phyloP scores from a whole-genome alignment of 2,329 filamentous ascomycete genomes.

The Aspergillus ochraceus region DNA sequence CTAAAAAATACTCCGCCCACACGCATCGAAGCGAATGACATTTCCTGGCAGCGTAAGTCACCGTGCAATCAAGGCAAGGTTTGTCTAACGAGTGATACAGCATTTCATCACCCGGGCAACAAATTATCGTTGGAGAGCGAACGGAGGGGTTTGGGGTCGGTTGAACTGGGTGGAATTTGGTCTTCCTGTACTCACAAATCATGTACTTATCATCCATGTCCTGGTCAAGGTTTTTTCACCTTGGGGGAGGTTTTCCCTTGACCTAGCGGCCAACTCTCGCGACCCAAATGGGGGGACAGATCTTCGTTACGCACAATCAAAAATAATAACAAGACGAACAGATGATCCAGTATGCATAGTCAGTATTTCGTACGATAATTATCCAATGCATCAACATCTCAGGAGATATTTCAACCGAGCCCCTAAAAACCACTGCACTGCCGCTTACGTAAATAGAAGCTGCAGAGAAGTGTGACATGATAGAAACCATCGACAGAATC shows the following conservation, averaged over 20 bases:
- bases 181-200: not conserved
- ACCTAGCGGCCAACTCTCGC: conserved; percentile 2
- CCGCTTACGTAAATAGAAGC: no score
- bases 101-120: not conserved
- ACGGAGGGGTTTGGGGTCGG: not conserved
- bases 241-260: conserved; percentile 18
- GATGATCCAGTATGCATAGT: not conserved
- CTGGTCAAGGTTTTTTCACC: conserved; percentile 21
- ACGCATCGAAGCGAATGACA: not conserved
- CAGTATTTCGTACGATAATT: not conserved
- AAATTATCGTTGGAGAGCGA: not conserved
- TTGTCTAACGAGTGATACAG: not conserved
- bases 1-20: not conserved
- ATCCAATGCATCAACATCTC: not conserved
- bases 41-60: not conserved
- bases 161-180: not conserved
- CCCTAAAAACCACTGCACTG: no score
- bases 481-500: not conserved
- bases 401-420: no score
- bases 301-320: not conserved
- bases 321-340: not conserved
- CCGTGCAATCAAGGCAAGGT: not conserved
- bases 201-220: conserved; percentile 2
- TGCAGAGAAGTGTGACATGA: not conserved
- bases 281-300: conserved; percentile 18